A percentile compares a stretch with the other conserved stretches of the same genome.
These are phyloP conservation scores for Kodamaea laetipori DNA, from an alignment of 805 yeast species.

Conservation along the genomic window DNA sequence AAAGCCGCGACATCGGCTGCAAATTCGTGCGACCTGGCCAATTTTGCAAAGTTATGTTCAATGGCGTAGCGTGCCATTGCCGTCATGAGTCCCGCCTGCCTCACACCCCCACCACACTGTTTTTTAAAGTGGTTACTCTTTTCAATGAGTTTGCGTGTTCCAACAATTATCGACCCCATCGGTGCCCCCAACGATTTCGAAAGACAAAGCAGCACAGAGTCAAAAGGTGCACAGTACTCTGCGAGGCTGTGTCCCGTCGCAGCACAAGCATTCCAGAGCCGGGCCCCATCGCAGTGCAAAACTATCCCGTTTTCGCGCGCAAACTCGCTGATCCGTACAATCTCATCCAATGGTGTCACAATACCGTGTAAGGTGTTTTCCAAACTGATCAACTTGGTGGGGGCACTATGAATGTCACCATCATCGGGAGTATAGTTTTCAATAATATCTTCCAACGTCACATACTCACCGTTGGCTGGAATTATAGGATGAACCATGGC, in stretches of 20 bases:
- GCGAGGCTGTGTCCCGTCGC: conserved; percentile 67
- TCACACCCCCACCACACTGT: conserved; percentile 91
- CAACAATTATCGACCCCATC: conserved; percentile 85
- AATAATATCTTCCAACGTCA: conserved; percentile 79
- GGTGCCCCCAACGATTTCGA: conserved; percentile 94
- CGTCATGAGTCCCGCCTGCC: conserved; percentile 83
- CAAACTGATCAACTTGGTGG: conserved; percentile 79
- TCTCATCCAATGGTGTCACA: conserved; percentile 77
- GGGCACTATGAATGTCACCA: conserved; percentile 85
- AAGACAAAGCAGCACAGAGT: conserved; percentile 85
- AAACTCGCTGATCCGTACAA: conserved; percentile 68
- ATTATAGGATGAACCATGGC: conserved; percentile 86
- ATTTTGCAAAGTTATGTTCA: conserved; percentile 66
- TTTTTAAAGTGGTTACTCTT: conserved; percentile 85
- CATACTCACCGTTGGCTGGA: conserved; percentile 73
- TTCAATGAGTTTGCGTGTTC: conserved; percentile 55
- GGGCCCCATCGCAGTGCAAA: conserved; percentile 93
- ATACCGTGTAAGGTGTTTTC: conserved; percentile 90
- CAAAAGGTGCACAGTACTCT: conserved; percentile 77
- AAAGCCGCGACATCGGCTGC: conserved; percentile 57
- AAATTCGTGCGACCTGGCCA: conserved; percentile 50
- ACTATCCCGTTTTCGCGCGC: conserved; percentile 59
- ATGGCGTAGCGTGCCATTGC: conserved; percentile 81
- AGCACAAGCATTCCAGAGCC: conserved; percentile 87
- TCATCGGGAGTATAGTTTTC: conserved; percentile 65